phyloP scores from a whole-genome alignment of 2,329 filamentous ascomycete species.

The Fusarium keratoplasticum region DNA sequence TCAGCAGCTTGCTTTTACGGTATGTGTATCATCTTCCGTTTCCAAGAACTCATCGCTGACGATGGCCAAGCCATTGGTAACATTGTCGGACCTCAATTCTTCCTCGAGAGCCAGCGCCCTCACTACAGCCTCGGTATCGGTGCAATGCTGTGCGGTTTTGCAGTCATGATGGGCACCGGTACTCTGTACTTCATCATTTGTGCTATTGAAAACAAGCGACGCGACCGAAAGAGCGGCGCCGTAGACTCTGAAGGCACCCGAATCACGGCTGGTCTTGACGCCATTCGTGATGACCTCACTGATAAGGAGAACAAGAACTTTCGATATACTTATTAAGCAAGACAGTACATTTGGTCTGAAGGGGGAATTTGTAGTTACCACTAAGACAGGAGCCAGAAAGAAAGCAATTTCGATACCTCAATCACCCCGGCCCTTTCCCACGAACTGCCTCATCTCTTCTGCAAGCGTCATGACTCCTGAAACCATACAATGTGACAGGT shows the following conservation, averaged over 20 bases:
- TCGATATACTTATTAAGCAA: not conserved
- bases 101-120: conserved; percentile 38
- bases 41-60: not conserved
- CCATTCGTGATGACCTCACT: not conserved
- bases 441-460: too few relatives aligned
- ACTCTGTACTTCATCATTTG: conserved; percentile 34
- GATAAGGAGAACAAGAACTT: not conserved
- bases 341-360: too few relatives aligned
- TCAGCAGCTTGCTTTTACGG: conserved; percentile 43
- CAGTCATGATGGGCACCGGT: conserved; percentile 32
- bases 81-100: conserved; percentile 46
- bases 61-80: conserved; percentile 36
- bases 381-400: too few relatives aligned
- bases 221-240: conserved; percentile 5
- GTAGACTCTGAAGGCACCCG: not conserved
- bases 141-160: conserved; percentile 40
- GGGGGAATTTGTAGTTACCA: too few relatives aligned
- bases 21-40: not conserved
- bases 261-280: not conserved
- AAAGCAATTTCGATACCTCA: too few relatives aligned
- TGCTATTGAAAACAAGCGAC: conserved; percentile 35
- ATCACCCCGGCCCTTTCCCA: too few relatives aligned
- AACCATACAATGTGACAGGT: too few relatives aligned
- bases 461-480: too few relatives aligned
- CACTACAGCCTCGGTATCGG: conserved; percentile 42